Base-by-base conservation (phyloP, 2,329 filamentous ascomycete species). In the Sclerotinia minor region DNA sequence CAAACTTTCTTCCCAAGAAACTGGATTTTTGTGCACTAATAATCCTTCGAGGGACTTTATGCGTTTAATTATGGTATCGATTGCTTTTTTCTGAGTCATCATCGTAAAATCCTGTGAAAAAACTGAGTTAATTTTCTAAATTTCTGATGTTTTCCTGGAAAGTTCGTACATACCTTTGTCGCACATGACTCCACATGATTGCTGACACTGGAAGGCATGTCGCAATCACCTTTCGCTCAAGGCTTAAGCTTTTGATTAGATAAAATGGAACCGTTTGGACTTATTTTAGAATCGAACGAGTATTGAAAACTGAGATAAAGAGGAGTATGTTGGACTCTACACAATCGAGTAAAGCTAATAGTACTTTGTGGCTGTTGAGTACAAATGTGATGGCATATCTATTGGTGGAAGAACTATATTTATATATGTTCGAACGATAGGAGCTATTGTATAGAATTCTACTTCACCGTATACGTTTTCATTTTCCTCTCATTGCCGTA, bases 191-290 rank as follows among this genome's bases (percentile, higher is more conserved):
- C 45, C 15, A 24, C 5, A 15, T 24, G 4, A 5, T 24, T n/a
- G n/a, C 15, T 4, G 49, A 19, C 1, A 38, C 2, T 6, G 58
- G 29, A 61, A 61, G 45, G 1, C 58, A 61, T 61, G 2, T 49
- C 26, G 29, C 11, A 38, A 4, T 17, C 35, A 9, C 8, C 21
- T 13, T 32, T 50, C 11, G 11, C 26, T 19, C 24, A 21, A 6
- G 21, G 24, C 13, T 38, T 7, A 19, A 41, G 1, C 6, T 24
- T 49, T 6, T 13, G 29, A n/a, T 24, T 19, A 2, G 9, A 35
- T 24, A 5, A 5, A 1, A 2, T 38, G 0, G 7, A 8, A 7
- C 19, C 0, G 8, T 21, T 3, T 3, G 21, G 4, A 9, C 13
- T 21, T 7, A 21, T 9, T 15, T 1, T 38, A 38, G 53, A 38